phyloP scores from a whole-genome alignment of 805 yeast genomes.

The Ogataea pini region DNA sequence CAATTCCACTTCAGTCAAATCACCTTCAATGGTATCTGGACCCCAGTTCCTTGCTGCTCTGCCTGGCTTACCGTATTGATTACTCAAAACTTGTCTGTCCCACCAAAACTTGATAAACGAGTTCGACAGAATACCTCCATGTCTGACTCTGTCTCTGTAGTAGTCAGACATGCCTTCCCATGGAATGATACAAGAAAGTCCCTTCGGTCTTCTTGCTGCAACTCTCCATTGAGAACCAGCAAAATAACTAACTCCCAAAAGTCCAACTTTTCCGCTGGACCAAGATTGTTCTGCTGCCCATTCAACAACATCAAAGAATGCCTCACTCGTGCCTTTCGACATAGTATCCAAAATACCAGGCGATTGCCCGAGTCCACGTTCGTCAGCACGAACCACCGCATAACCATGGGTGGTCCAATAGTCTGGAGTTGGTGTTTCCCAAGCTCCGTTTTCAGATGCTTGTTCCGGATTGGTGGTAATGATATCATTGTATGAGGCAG shows the following conservation, averaged over 20 bases:
- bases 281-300: slow-evolving; percentile 13
- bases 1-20: slow-evolving; percentile 9
- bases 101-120: slow-evolving; percentile 15
- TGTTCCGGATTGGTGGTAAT: slow-evolving; percentile 10
- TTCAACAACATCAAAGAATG: slow-evolving; percentile 13
- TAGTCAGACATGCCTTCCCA: slow-evolving; percentile 17
- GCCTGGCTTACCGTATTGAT: slow-evolving; percentile 14
- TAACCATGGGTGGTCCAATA: slow-evolving; percentile 11
- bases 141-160: slow-evolving; percentile 14
- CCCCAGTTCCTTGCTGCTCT: slow-evolving; percentile 11
- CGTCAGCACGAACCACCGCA: slow-evolving; percentile 10
- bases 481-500: slow-evolving; percentile 11
- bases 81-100: slow-evolving; percentile 13
- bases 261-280: slow-evolving; percentile 13
- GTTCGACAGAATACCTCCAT: slow-evolving; percentile 13
- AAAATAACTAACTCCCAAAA: slow-evolving; percentile 12
- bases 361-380: slow-evolving; percentile 12
- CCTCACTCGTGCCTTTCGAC: slow-evolving; percentile 13
- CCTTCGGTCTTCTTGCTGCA: slow-evolving; percentile 14
- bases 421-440: slow-evolving; percentile 14
- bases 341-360: slow-evolving; percentile 13
- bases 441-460: slow-evolving; percentile 12
- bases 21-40: slow-evolving; percentile 13
- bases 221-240: slow-evolving; percentile 16
- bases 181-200: slow-evolving; percentile 11